Conservation (phyloP, 2,329 filamentous ascomycete genomes). For the Sclerotinia trifoliorum region DNA sequence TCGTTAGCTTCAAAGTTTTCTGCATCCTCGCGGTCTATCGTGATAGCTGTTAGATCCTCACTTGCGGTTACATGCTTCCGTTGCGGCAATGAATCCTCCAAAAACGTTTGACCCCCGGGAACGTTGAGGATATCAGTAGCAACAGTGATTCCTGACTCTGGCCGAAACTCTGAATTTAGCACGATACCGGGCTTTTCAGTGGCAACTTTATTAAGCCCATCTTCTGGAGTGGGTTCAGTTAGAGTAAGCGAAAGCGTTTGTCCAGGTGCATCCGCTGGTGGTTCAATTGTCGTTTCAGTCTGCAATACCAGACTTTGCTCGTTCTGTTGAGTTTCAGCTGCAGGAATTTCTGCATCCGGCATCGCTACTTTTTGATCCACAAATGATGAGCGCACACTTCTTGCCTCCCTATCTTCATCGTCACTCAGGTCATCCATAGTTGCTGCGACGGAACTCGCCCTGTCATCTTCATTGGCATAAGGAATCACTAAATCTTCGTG, state of each 20-base stretch:
- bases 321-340: neutral
- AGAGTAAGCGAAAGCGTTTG: neutral
- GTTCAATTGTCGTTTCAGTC: neutral
- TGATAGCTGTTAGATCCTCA: constrained; percentile 23
- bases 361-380: constrained; percentile 25
- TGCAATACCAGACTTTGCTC: neutral
- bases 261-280: no score
- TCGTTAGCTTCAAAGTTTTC: neutral
- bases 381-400: constrained; percentile 34
- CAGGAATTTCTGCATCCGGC: neutral
- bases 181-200: neutral
- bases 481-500: constrained; percentile 48
- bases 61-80: constrained; percentile 23
- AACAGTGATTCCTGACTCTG: neutral
- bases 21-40: neutral
- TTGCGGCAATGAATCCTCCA: neutral
- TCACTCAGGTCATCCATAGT: constrained; percentile 55
- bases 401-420: constrained; percentile 39
- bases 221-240: neutral
- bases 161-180: neutral
- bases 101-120: neutral
- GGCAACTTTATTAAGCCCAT: no score
- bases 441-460: constrained; percentile 55
- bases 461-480: constrained; percentile 39
- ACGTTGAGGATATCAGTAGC: neutral